Conservation (phyloP, 805 yeast species). For the Yarrowia hollandica region DNA sequence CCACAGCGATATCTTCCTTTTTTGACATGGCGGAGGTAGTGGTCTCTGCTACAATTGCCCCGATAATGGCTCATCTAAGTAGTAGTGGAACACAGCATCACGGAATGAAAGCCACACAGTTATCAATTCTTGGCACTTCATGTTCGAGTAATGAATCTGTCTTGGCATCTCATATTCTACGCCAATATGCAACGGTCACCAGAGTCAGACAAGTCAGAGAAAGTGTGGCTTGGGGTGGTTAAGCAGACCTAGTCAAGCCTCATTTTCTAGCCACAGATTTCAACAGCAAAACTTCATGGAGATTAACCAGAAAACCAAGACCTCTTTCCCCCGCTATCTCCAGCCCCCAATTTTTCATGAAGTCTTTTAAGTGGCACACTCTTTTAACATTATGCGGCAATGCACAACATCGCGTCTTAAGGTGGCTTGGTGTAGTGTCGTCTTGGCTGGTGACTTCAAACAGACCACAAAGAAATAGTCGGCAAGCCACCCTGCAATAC, state of each 20-base stretch:
- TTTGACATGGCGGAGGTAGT: not conserved
- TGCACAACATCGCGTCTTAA: not conserved
- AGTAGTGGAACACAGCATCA: not conserved
- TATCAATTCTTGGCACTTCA: not conserved
- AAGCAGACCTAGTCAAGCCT: not conserved
- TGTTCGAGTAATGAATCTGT: not conserved
- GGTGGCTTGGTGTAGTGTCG: conserved; percentile 10
- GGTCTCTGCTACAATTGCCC: not conserved
- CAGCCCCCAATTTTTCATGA: too few relatives aligned
- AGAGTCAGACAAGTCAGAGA: too few relatives aligned
- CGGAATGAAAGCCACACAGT: not conserved
- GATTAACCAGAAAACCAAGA: not conserved
- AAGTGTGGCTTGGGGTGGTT: conserved; percentile 1
- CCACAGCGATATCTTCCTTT: not conserved
- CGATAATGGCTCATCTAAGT: not conserved
- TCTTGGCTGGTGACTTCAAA: not conserved
- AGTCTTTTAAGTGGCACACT: not conserved
- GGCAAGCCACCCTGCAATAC: not conserved
- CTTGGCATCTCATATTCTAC: too few relatives aligned
- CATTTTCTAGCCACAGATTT: not conserved
- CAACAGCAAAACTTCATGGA: not conserved
- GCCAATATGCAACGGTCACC: not conserved
- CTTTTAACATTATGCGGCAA: not conserved
- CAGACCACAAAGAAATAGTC: not conserved
- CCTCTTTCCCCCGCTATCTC: too few relatives aligned